phyloP scores from a whole-genome alignment of 2,329 filamentous ascomycete species.

The Sclerotinia trifoliorum region DNA sequence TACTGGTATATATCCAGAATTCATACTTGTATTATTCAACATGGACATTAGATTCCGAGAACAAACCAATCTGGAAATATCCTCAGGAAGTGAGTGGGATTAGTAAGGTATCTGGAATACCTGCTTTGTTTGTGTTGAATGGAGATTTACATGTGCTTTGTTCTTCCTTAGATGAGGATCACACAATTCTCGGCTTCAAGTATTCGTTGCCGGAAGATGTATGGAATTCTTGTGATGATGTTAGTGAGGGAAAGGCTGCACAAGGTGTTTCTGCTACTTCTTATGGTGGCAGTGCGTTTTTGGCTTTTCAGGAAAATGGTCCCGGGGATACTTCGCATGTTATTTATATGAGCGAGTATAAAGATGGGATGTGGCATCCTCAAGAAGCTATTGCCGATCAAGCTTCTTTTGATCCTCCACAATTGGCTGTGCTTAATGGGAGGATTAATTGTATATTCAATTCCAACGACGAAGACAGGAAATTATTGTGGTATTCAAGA shows the following conservation, averaged over 20 bases:
- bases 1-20: conserved; percentile 39
- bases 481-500: conserved; percentile 42
- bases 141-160: conserved; percentile 41
- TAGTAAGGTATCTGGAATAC: conserved; percentile 33
- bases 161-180: conserved; percentile 31
- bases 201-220: conserved; percentile 37
- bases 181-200: conserved; percentile 39
- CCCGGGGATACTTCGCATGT: conserved; percentile 29
- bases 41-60: conserved; percentile 33
- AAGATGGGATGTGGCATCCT: conserved; percentile 30
- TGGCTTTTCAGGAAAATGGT: conserved; percentile 36
- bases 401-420: conserved; percentile 30
- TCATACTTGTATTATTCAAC: conserved; percentile 36
- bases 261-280: conserved; percentile 41
- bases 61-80: conserved; percentile 28
- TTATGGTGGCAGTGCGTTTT: conserved; percentile 40
- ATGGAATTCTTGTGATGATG: conserved; percentile 40
- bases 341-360: conserved; percentile 33
- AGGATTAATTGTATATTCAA: conserved; percentile 41
- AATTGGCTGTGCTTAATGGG: conserved; percentile 37
- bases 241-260: conserved; percentile 40
- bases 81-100: conserved; percentile 36
- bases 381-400: conserved; percentile 31
- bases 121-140: conserved; percentile 41
- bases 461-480: conserved; percentile 35